Conservation (phyloP, 257 asterid species). For the Solanum etuberosum region DNA sequence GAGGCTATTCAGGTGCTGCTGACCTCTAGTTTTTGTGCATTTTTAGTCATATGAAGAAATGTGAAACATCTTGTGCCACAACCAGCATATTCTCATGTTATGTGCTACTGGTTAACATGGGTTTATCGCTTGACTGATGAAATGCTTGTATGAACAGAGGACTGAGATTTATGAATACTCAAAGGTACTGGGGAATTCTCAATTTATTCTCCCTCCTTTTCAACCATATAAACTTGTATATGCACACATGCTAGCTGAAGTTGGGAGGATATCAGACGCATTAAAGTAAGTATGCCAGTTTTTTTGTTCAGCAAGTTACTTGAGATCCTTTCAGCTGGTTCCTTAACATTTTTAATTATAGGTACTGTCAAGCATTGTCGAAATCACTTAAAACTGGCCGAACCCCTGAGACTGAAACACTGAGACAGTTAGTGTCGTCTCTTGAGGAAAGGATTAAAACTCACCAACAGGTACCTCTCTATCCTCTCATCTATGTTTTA, state of each 20-base stretch:
- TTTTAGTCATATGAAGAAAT: background rate
- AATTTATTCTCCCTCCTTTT: constrained; percentile 78
- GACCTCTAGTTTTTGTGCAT: background rate
- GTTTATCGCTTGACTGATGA: background rate
- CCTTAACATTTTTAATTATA: constrained; percentile 15
- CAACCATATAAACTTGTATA: constrained; percentile 92
- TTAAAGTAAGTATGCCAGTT: constrained; percentile 42
- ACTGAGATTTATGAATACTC: constrained; percentile 94
- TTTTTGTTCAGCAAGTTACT: background rate
- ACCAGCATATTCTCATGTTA: background rate
- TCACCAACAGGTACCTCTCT: constrained; percentile 37
- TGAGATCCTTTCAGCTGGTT: background rate
- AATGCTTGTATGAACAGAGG: constrained; percentile 46
- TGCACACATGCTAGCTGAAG: constrained; percentile 94
- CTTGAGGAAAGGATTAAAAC: constrained; percentile 89
- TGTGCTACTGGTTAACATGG: background rate
- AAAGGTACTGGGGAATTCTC: constrained; percentile 86
- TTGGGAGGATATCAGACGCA: constrained; percentile 89
- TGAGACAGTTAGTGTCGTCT: constrained; percentile 54
- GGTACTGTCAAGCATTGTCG: constrained; percentile 88
- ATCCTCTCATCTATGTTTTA: background rate
- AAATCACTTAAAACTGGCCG: constrained; percentile 85
- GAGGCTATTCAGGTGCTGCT: constrained; percentile 89
- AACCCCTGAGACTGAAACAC: constrained; percentile 64
- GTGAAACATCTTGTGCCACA: background rate